Evolutionary conservation across 1,284 basidiomycete genomes (phyloP), one percentile per base, ranked within the genome.

Genomic region (Ganoderma lingzhi): DNA sequence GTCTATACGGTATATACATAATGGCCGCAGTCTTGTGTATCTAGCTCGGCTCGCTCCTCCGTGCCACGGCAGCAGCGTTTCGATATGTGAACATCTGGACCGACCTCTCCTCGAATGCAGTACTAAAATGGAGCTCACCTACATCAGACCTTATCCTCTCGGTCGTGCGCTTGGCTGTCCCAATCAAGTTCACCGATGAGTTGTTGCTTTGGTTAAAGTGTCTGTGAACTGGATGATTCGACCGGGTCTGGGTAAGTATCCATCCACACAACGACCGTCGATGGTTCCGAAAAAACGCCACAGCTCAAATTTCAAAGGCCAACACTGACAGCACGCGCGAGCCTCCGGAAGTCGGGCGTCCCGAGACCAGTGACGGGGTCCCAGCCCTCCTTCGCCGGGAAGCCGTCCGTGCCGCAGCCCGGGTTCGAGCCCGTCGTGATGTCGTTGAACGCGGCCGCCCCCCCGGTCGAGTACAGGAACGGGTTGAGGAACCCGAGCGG

Each of bases 61-160:
- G 97, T 1, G 96, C 96, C 0, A 96, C 94, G 0, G 79, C 97
- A 1, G 0, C 97, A 99, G 76, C 84, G 87, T 67, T 96, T 2
- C 86, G 91, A 28, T 98, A 92, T 81, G 92, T 91, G 10, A 81
- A 81, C 45, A 81, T 23, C 23, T 23, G 23, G 23, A 23, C 23
- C 23, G 23, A 23, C 23, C 23, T 23, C 23, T 23, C 23, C 23
- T 23, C 23, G 23, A 23, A 23, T 23, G 23, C 23, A 23, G 23
- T 23, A 23, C 23, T 23, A 23, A 23, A 23, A 23, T 23, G 23
- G 23, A 23, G 23, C 23, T 23, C 23, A 23, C 23, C 23, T 23
- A 23, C 23, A 23, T 23, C 23, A 23, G 23, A 23, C 23, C 23
- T 23, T 23, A 23, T 23, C 23, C 23, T 23, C 23, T 23, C 23